Base-by-base conservation (phyloP, 495 filamentous ascomycete species). In the Physcia stellaris region DNA sequence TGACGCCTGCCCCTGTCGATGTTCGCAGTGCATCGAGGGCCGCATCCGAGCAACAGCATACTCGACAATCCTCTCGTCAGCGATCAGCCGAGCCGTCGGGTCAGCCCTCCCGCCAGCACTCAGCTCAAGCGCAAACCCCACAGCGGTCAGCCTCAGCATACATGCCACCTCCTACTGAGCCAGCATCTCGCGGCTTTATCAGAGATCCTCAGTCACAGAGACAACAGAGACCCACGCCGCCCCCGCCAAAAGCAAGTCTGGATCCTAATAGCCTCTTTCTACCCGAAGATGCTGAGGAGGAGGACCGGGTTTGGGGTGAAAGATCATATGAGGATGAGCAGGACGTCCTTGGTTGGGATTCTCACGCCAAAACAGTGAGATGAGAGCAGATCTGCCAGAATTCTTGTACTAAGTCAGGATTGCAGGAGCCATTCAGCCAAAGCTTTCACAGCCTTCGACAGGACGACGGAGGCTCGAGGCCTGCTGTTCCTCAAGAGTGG, bases 341-440 rank as follows among this genome's bases (percentile, higher is more conserved):
- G 29, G 83, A 81, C 41, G 77, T 74, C 35, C 64, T 94, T 22
- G 77, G 78, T 21, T 95, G 87, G 86, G 77, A 93, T 62, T 71
- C 77, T 9, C 81, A 70, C 45, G 77, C 66, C 17, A 56, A 70
- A 19, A 56, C 60, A 37, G 71, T 72, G 50, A 54, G 58, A 49
- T 29, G 12, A 32, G 45, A 16, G n/a, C n/a, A n/a, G n/a, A n/a
- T n/a, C n/a, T 40, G 2, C 21, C 7, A 39, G 29, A 24, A 45
- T 34, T 36, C 20, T 10, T 19, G 28, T 35, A 24, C 13, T 41
- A 27, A 45, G 34, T 32, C 29, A 23, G 30, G 15, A 21, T 11
- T 34, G 16, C 35, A 45, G 30, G 13, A 37, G 36, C 46, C 19
- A 51, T 24, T 19, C 46, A 24, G 21, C 40, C 15, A 44, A 57